phyloP scores from a whole-genome alignment of 2,329 filamentous ascomycete species.

The Lasiodiplodia sp. region DNA sequence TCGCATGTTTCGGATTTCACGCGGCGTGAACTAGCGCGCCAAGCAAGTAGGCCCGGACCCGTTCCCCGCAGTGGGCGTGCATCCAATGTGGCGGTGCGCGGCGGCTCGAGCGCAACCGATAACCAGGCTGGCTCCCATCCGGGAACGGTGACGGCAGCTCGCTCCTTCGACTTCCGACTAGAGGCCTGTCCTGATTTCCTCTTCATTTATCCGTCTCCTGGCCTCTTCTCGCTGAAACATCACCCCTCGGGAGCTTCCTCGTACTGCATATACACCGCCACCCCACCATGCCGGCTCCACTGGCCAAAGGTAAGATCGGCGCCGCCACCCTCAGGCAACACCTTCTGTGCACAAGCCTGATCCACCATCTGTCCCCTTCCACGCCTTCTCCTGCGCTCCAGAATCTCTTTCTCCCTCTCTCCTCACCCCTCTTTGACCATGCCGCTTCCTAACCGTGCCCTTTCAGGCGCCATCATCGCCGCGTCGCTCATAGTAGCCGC shows the following conservation, averaged over 20 bases:
- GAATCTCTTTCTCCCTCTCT: conserved; percentile 24
- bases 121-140: conserved; percentile 20
- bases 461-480: conserved; percentile 67
- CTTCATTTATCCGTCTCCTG: not conserved
- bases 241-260: not conserved
- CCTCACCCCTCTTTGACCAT: conserved; percentile 2
- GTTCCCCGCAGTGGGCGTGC: conserved; percentile 23
- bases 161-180: conserved; percentile 1
- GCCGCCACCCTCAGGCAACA: conserved; percentile 36
- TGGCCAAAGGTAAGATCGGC: conserved; percentile 48
- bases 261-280: conserved; percentile 16
- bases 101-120: conserved; percentile 18
- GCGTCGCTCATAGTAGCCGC: conserved; percentile 68
- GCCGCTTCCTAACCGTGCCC: conserved; percentile 39
- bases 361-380: conserved; percentile 35
- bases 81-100: conserved; percentile 14
- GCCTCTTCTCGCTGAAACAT: not conserved
- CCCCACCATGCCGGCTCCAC: conserved; percentile 47
- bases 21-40: not conserved
- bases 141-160: conserved; percentile 18
- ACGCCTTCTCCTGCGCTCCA: conserved; percentile 30
- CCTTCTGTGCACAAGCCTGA: conserved; percentile 23
- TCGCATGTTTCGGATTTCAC: not conserved
- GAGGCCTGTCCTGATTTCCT: conserved; percentile 10
- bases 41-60: conserved; percentile 1